These are phyloP conservation scores for Pleurotus tuber-regium DNA, from an alignment of 768 basidiomycete genomes.

Conservation along the genomic window DNA sequence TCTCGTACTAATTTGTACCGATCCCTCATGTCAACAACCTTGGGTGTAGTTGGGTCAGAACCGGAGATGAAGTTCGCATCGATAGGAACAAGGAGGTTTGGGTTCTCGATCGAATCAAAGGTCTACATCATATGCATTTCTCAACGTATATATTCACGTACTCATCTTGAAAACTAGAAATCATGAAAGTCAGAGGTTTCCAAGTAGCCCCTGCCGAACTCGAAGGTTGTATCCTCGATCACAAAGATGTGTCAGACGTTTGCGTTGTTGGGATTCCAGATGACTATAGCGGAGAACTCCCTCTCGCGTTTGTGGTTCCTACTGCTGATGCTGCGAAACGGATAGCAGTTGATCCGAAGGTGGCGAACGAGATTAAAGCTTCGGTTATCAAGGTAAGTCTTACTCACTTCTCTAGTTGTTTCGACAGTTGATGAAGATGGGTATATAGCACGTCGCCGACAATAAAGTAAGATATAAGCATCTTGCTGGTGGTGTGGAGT, in stretches of 20 bases:
- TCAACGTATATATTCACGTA: too few relatives aligned
- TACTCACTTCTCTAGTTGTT: not conserved
- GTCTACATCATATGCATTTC: too few relatives aligned
- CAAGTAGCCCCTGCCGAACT: conserved; percentile 35
- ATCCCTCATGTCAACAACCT: conserved; percentile 4
- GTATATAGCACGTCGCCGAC: conserved; percentile 46
- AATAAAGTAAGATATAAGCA: conserved; percentile 59
- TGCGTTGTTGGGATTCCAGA: conserved; percentile 48
- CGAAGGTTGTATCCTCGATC: conserved; percentile 41
- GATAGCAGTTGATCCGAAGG: conserved; percentile 14
- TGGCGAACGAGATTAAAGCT: conserved; percentile 13
- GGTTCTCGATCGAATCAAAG: conserved; percentile 54
- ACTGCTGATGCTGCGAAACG: conserved; percentile 26
- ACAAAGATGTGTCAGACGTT: conserved; percentile 37
- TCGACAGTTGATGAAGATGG: not conserved
- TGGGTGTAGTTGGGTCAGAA: conserved; percentile 41
- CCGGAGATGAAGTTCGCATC: conserved; percentile 48
- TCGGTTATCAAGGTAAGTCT: conserved; percentile 11
- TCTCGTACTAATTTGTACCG: not conserved
- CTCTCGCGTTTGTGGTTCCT: conserved; percentile 50
- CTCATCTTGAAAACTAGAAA: conserved; percentile 6
- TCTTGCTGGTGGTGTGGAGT: conserved; percentile 56
- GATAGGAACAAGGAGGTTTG: conserved; percentile 43
- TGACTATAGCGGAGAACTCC: conserved; percentile 51
- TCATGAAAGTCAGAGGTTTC: conserved; percentile 23